phyloP scores from a whole-genome alignment of 805 yeast species.

The Myxozyma mucilagina region DNA sequence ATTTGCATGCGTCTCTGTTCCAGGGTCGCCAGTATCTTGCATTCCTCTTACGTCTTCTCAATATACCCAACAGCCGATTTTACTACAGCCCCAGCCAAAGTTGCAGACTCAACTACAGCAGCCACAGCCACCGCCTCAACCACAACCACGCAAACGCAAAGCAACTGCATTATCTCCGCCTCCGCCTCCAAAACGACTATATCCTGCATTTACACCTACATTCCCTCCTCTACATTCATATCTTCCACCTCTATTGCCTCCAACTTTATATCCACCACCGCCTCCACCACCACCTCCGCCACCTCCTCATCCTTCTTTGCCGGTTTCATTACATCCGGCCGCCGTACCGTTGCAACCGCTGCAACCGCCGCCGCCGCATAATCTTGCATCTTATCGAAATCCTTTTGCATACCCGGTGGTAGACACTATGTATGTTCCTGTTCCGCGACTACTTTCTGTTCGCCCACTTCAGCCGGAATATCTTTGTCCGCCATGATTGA shows the following conservation, averaged over 20 bases:
- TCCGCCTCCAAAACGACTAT: neutral
- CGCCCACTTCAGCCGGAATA: neutral
- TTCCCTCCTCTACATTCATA: neutral
- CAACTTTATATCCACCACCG: neutral
- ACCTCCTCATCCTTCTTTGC: neutral
- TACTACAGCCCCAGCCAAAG: neutral
- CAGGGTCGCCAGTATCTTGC: conserved; percentile 19
- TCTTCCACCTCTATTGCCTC: neutral
- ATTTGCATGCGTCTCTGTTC: conserved; percentile 19
- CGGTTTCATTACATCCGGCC: neutral
- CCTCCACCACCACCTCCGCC: neutral
- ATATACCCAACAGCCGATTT: neutral
- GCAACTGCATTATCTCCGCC: conserved; percentile 4
- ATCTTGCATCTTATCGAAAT: neutral
- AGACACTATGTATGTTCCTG: conserved; percentile 12
- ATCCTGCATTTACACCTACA: neutral
- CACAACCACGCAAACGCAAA: conserved; percentile 7
- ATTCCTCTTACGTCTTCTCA: neutral
- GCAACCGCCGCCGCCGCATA: neutral
- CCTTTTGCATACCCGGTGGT: conserved; percentile 27
- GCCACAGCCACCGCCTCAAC: neutral
- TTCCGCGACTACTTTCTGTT: neutral
- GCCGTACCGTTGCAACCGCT: neutral
- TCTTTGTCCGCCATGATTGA: neutral
- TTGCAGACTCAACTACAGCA: neutral